Conservation (phyloP, 202 grass and related monocot species). For the Alloteropsis angusta region DNA sequence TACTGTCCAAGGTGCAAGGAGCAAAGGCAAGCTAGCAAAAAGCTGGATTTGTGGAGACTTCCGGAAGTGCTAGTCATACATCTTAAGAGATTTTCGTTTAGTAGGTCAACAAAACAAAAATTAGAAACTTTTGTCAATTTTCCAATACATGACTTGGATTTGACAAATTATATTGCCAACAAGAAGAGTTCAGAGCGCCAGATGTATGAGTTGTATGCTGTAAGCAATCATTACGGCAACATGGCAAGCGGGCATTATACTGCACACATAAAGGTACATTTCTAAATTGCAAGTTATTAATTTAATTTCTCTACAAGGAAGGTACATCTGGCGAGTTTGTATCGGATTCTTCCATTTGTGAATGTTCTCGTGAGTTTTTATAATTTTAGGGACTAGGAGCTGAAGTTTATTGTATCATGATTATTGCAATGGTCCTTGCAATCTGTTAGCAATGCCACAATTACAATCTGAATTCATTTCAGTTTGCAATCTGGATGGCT, state of each 20-base stretch:
- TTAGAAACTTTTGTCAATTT: constrained; percentile 97
- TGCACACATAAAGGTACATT: constrained; percentile 79
- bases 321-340: no score
- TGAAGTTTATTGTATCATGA: not conserved
- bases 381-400: not conserved
- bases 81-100: constrained; percentile 96
- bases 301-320: not conserved
- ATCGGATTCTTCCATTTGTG: not conserved
- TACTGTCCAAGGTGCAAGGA: constrained; percentile 97
- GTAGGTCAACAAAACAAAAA: constrained; percentile 87
- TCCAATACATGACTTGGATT: constrained; percentile 83
- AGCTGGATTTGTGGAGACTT: constrained; percentile 98
- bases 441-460: not conserved
- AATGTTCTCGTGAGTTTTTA: not conserved
- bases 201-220: constrained; percentile 80
- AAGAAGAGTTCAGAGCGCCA: constrained; percentile 64
- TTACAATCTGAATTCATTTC: not conserved
- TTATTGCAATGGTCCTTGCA: not conserved
- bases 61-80: constrained; percentile 95
- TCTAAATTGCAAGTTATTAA: not conserved
- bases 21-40: constrained; percentile 99
- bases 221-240: constrained; percentile 95
- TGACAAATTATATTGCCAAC: constrained; percentile 92
- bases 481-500: not conserved
- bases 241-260: constrained; percentile 99